These are phyloP conservation scores for Cladosporium cucumerinum DNA, from an alignment of 2,329 filamentous ascomycete genomes.

Conservation along the genomic window DNA sequence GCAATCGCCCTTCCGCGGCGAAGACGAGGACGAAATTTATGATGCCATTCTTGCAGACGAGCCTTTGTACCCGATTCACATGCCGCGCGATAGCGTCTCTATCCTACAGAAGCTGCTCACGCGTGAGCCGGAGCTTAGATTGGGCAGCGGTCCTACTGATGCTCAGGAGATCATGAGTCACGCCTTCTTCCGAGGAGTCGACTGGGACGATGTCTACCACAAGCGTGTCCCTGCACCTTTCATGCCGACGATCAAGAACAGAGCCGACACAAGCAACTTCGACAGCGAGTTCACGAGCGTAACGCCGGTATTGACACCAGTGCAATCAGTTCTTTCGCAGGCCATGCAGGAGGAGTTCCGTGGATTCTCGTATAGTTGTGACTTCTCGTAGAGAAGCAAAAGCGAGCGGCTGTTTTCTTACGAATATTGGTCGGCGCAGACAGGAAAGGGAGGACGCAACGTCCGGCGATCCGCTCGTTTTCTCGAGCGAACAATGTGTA, in stretches of 20 bases:
- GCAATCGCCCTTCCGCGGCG: conserved; percentile 96
- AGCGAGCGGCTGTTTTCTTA: not conserved
- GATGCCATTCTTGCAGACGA: conserved; percentile 97
- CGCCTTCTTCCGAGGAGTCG: conserved; percentile 95
- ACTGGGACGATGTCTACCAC: conserved; percentile 98
- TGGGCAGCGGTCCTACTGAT: conserved; percentile 93
- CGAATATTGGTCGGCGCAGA: not conserved
- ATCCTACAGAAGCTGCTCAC: conserved; percentile 97
- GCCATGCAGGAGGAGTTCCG: conserved; percentile 99
- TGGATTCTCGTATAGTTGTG: no score
- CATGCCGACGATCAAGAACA: conserved; percentile 80
- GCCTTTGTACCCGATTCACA: conserved; percentile 95
- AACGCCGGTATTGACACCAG: conserved; percentile 92
- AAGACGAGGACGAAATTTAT: conserved; percentile 99
- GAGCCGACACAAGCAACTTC: conserved; percentile 99
- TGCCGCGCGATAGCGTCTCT: conserved; percentile 95
- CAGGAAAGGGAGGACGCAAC: not conserved
- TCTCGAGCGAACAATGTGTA: not conserved
- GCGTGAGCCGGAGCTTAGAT: conserved; percentile 85
- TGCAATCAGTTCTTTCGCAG: conserved; percentile 95
- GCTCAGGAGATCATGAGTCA: conserved; percentile 99
- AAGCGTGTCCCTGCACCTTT: conserved; percentile 90
- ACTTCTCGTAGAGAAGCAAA: no score
- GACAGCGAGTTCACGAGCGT: conserved; percentile 98
- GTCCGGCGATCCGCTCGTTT: not conserved